Base-by-base conservation (phyloP, 2,329 filamentous ascomycete species). In the Blastomyces parvus region DNA sequence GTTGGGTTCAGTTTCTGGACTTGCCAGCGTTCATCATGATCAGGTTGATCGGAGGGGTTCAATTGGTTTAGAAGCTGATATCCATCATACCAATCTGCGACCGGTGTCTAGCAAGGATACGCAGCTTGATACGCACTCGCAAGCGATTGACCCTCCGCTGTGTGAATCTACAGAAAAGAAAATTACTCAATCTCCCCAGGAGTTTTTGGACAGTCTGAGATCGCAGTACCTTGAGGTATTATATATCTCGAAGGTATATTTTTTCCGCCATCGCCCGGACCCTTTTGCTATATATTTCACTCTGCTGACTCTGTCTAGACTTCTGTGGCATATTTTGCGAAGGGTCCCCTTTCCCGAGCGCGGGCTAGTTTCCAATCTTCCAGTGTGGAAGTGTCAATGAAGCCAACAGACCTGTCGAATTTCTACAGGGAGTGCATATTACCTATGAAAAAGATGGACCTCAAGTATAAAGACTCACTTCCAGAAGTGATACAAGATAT, bases 311-410 rank as follows among this genome's bases (percentile, higher is more conserved):
- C 42, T 48, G 30, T n/a, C 11, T 64, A 79, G 73, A 76, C 78
- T n/a, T 80, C 79, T 36, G 70, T 82, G 62, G 80, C 79, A 62
- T 82, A 81, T 67, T 82, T 81, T 68, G 79, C 79, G 44, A 82
- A 82, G 70, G 79, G 80, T 4, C 79, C 80, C 19, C 69, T 81
- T 60, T 74, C 79, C 17, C 76, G 80, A 36, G 79, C 77, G 36
- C 76, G 80, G 40, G 74, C 71, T 48, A 72, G 74, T 60, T 76
- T 77, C 40, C 73, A 75, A 63, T 67, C 69, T 11, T 64, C 69
- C 13, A 71, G 67, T n/a, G 56, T 64, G 42, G 65, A 69, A 33
- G 66, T 69, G 14, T 57, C 67, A 6, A 67, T 64, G 56, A 69
- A 67, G 1, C 66, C 71, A 27, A 55, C 62, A 0, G 71, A 74